Base-by-base conservation (phyloP, 2,329 filamentous ascomycete genomes). In the Eurotiales sp. region DNA sequence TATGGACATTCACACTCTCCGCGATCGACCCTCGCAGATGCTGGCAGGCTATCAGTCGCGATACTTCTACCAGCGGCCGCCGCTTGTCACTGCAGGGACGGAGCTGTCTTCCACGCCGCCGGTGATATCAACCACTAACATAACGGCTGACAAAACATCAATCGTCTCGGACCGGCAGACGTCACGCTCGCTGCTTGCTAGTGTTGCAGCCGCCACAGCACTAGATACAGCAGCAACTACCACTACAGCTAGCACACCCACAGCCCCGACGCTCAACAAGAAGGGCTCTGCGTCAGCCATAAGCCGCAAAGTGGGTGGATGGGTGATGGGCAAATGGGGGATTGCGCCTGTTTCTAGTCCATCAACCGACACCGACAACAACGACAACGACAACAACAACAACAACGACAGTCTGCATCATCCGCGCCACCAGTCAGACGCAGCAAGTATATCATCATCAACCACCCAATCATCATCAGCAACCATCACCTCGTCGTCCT, bases 1-100 rank as follows among this genome's bases (percentile, higher is more conserved):
- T 2, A 85, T 96, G 66, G 92, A 96, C 64, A 95, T 96, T 45
- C 90, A 95, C 66, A 90, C 87, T 0, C 77, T 95, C 4, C 85
- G 86, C 61, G 78, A 80, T 1, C 82, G 87, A 3, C 88, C 89
- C 0, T 88, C 87, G 29, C 88, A 95, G 61, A 79, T 93, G 53
- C 81, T 15, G 74, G 73, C 55, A 61, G 60, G 19, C 63, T 82
- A 55, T 65, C 78, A 46, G 74, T 76, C 27, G 71, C 80, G 21
- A 81, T 78, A 52, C 75, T 75, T 51, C 74, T 76, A 65, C 49
- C 37, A 44, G 5, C 65, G 72, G 39, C 69, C 73, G 27, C 75
- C 76, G 50, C 72, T 78, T 57, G 66, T 75, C 10, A 64, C 73
- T 36, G 60, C 77, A 46, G 66, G 69, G 58, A 62, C 73, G 43